Evolutionary conservation across 306 rosid genomes (phyloP).

Genomic region (Cicer bijugum): DNA sequence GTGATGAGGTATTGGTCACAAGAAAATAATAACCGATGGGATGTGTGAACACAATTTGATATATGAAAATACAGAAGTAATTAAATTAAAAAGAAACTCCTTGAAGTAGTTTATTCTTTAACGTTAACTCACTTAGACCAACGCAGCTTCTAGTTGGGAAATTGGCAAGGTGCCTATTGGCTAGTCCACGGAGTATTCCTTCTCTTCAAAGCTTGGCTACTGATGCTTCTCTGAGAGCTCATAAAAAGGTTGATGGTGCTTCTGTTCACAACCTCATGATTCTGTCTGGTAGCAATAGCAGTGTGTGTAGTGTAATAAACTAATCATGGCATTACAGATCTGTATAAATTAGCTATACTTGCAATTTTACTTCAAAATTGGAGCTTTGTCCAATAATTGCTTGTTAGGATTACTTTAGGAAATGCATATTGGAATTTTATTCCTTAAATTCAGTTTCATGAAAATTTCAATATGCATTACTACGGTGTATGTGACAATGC

Average conservation of each 20-base stretch:
- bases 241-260: conserved; percentile 76
- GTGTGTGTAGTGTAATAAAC: not conserved
- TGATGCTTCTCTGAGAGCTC: conserved; percentile 71
- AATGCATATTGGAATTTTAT: not conserved
- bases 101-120: not conserved
- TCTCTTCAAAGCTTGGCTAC: conserved; percentile 77
- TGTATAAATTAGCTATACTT: conserved; percentile 39
- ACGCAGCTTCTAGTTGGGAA: conserved; percentile 64
- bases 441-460: no score
- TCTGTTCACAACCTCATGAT: conserved; percentile 66
- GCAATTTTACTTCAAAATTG: conserved; percentile 20
- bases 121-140: no score
- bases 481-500: not conserved
- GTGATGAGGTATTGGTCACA: conserved; percentile 44
- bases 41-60: not conserved
- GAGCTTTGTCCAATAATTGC: not conserved
- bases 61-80: not conserved
- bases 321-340: conserved; percentile 5
- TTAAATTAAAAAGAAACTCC: not conserved
- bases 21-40: conserved; percentile 46
- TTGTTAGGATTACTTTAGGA: not conserved
- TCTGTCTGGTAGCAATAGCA: conserved; percentile 41
- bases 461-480: not conserved
- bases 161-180: conserved; percentile 64
- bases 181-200: conserved; percentile 75